Percentiles rank a stretch among this genome's conserved stretches.
phyloP scores from a whole-genome alignment of 495 filamentous ascomycete genomes.

The Xylaria castorea region DNA sequence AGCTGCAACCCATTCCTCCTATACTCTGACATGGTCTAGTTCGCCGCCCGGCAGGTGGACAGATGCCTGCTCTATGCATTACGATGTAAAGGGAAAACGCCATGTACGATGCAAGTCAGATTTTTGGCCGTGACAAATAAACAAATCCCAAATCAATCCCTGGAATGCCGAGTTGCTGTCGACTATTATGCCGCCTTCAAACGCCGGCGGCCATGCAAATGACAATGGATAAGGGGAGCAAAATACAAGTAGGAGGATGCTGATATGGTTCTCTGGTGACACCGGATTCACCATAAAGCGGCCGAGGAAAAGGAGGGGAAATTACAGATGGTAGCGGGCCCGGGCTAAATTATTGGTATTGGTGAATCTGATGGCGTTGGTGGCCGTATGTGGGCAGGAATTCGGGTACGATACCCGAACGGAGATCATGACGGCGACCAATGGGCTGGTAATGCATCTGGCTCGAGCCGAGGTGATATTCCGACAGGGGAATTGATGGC shows the following conservation, averaged over 20 bases:
- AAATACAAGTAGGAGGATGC: constrained; percentile 30
- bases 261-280: neutral
- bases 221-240: constrained; percentile 13
- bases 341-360: constrained; percentile 27
- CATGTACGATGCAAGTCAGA: constrained; percentile 36
- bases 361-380: constrained; percentile 33
- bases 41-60: neutral
- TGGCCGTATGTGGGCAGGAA: constrained; percentile 43
- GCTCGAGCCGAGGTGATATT: constrained; percentile 69
- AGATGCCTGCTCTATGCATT: constrained; percentile 28
- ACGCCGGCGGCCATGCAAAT: constrained; percentile 43
- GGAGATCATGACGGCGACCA: constrained; percentile 76
- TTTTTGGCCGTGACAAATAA: constrained; percentile 21
- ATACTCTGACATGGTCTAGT: constrained; percentile 18
- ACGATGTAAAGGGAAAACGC: constrained; percentile 33
- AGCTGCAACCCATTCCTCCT: neutral
- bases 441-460: constrained; percentile 98
- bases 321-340: constrained; percentile 16
- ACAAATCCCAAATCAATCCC: constrained; percentile 30
- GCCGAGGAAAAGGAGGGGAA: constrained; percentile 2
- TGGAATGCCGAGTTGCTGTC: constrained; percentile 35
- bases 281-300: neutral
- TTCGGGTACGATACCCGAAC: constrained; percentile 85
- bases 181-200: constrained; percentile 37
- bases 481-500: constrained; percentile 77